These are phyloP conservation scores for Bisporella sp. DNA, from an alignment of 2,329 filamentous ascomycete genomes.

Conservation along the genomic window DNA sequence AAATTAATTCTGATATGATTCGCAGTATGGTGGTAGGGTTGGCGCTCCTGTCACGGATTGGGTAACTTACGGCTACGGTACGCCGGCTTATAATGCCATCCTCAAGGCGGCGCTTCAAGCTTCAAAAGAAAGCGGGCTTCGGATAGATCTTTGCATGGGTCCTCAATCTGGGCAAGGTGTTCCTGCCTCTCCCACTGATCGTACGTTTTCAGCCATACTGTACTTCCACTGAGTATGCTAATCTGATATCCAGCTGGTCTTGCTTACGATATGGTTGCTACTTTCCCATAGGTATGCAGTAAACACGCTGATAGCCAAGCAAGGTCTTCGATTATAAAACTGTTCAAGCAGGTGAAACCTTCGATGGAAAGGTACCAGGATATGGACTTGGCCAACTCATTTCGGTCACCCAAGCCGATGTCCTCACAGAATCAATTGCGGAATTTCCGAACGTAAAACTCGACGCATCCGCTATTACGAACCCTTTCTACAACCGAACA, in stretches of 20 bases:
- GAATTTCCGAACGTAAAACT: not conserved
- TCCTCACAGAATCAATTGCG: not conserved
- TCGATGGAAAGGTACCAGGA: slow-evolving; percentile 29
- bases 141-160: slow-evolving; percentile 40
- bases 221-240: too few relatives aligned
- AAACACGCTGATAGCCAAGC: not conserved
- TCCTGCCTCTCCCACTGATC: slow-evolving; percentile 23
- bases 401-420: not conserved
- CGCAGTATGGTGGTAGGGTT: slow-evolving; percentile 1
- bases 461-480: not conserved
- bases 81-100: slow-evolving; percentile 19
- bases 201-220: too few relatives aligned
- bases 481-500: not conserved
- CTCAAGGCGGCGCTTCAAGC: slow-evolving; percentile 23
- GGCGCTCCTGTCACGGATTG: slow-evolving; percentile 20
- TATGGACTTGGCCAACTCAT: slow-evolving; percentile 28
- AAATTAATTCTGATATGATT: not conserved
- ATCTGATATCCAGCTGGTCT: slow-evolving; percentile 1
- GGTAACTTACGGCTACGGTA: slow-evolving; percentile 35
- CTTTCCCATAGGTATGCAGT: not conserved
- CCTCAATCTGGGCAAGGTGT: slow-evolving; percentile 42
- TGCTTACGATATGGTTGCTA: slow-evolving; percentile 25
- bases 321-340: slow-evolving; percentile 21
- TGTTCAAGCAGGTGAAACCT: slow-evolving; percentile 24
- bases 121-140: slow-evolving; percentile 28